phyloP scores from a whole-genome alignment of 108 stramenopile genomes.

The Seminavis robusta region DNA sequence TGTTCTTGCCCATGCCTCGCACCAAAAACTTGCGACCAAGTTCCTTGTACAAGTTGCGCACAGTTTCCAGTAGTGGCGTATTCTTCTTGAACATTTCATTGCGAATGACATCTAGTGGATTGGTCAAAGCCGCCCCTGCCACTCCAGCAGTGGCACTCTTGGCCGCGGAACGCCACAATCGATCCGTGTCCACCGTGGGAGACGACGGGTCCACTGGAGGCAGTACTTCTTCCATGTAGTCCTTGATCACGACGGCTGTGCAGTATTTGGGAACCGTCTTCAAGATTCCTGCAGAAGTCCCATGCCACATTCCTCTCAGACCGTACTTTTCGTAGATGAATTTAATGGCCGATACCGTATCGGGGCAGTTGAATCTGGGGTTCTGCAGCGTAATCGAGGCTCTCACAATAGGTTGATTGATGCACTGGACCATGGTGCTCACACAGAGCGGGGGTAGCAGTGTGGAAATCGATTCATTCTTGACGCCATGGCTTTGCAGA shows the following conservation, averaged over 20 bases:
- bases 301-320: slow-evolving; percentile 83
- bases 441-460: slow-evolving; percentile 84
- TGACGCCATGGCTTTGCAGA: slow-evolving; percentile 8
- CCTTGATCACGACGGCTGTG: slow-evolving; percentile 91
- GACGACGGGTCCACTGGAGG: slow-evolving; percentile 54
- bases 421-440: slow-evolving; percentile 79
- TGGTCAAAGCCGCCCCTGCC: slow-evolving; percentile 95
- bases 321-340: slow-evolving; percentile 78
- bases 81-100: slow-evolving; percentile 99
- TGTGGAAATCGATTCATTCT: slow-evolving; percentile 34
- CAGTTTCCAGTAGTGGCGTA: slow-evolving; percentile 50
- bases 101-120: slow-evolving; percentile 95
- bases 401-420: slow-evolving; percentile 94
- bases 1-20: slow-evolving; percentile 91
- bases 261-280: slow-evolving; percentile 99
- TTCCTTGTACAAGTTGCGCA: slow-evolving; percentile 43
- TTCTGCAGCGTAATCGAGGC: slow-evolving; percentile 91
- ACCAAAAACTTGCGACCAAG: slow-evolving; percentile 61
- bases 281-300: slow-evolving; percentile 89
- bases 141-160: slow-evolving; percentile 91
- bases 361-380: too few species aligned
- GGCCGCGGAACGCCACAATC: slow-evolving; percentile 75
- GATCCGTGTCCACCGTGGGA: slow-evolving; percentile 54
- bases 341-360: slow-evolving; percentile 50
- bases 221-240: slow-evolving; percentile 62